Base-by-base conservation (phyloP, 371 early-diverging fungal genomes). In the Mucor velutinosus region DNA sequence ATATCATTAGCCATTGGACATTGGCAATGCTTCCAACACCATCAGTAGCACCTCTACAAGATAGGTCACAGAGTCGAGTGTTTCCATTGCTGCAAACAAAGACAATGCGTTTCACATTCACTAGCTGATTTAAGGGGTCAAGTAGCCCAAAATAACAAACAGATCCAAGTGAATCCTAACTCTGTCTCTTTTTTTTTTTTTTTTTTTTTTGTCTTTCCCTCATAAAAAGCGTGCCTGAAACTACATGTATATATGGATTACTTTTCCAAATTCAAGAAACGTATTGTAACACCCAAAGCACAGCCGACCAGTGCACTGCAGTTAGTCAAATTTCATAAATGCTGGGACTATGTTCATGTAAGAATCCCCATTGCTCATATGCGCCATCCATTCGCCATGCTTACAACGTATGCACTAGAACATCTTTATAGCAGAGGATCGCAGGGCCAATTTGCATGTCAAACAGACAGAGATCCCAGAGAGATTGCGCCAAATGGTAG, bases 401-500 rank as follows among this genome's bases (percentile, higher is more conserved):
- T 32, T 10, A 10, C 35, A 10, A 2, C 10, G 10, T 35, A 35
- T 4, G 10, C 10, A 35, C 33, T 80, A 87, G 87, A 90, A 80
- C 79, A 84, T 87, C 12, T 82, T 86, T 77, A 80, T 82, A 67
- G 80, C 78, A 55, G 88, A 83, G 67, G 85, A 84, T 70, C 84
- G 78, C 74, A 82, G 79, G 74, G 71, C 77, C 64, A 71, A 83
- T 66, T 25, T 86, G 41, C 78, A 86, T 64, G 90, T 95, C 3
- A 79, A 85, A 29, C 89, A 92, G 45, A 97, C 96, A 7, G 92
- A 91, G 62, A 94, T 97, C 66, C 92, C 95, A 8, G 64, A 65
- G 23, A 84, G 85, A 60, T 84, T 98, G 41, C 87, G 91, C 59
- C 80, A 80, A 39, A 95, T 98, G 92, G 91, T 93, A 6, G 95